A percentile compares a stretch with the other conserved stretches of the same genome.
Evolutionary conservation across 2,329 filamentous ascomycete genomes (phyloP).

Genomic region (Lachnellula arida): DNA sequence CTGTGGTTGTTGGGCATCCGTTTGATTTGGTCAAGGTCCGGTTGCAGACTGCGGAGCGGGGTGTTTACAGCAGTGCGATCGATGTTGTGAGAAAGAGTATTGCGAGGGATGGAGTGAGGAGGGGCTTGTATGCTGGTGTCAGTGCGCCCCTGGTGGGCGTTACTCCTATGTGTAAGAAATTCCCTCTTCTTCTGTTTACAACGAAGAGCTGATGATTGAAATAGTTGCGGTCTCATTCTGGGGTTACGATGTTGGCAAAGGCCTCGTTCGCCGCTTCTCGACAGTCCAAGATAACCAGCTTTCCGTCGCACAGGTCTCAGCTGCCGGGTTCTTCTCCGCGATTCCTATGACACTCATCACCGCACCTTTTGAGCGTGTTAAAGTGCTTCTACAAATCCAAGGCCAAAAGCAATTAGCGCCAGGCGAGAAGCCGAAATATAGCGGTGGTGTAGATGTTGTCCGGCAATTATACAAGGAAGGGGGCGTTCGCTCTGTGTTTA

Average conservation of each 20-base stretch:
- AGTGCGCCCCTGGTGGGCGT: slow-evolving; percentile 92
- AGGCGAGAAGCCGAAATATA: slow-evolving; percentile 90
- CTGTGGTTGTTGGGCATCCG: slow-evolving; percentile 90
- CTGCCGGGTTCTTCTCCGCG: slow-evolving; percentile 95
- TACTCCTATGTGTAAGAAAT: slow-evolving; percentile 88
- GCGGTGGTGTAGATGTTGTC: slow-evolving; percentile 82
- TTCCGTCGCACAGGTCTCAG: slow-evolving; percentile 80
- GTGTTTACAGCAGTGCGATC: slow-evolving; percentile 83
- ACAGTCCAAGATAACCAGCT: slow-evolving; percentile 65
- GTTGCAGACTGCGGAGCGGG: slow-evolving; percentile 90
- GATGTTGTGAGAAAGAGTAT: slow-evolving; percentile 89
- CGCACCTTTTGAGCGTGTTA: slow-evolving; percentile 98
- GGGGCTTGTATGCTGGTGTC: slow-evolving; percentile 94
- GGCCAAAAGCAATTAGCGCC: slow-evolving; percentile 80
- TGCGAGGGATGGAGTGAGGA: slow-evolving; percentile 72
- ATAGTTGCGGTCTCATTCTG: slow-evolving; percentile 66
- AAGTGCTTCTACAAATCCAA: slow-evolving; percentile 97
- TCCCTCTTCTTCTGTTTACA: too few species aligned
- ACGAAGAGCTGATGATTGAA: slow-evolving; percentile 1
- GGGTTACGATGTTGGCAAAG: slow-evolving; percentile 95
- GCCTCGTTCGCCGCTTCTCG: slow-evolving; percentile 68
- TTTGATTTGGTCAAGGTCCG: slow-evolving; percentile 98
- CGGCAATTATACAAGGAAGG: slow-evolving; percentile 89
- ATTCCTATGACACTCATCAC: slow-evolving; percentile 97
- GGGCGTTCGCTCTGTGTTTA: slow-evolving; percentile 86